Percentiles rank a stretch among this genome's conserved stretches.
Conservation (phyloP, 345 rosid genomes). For the Syzygium grande region DNA sequence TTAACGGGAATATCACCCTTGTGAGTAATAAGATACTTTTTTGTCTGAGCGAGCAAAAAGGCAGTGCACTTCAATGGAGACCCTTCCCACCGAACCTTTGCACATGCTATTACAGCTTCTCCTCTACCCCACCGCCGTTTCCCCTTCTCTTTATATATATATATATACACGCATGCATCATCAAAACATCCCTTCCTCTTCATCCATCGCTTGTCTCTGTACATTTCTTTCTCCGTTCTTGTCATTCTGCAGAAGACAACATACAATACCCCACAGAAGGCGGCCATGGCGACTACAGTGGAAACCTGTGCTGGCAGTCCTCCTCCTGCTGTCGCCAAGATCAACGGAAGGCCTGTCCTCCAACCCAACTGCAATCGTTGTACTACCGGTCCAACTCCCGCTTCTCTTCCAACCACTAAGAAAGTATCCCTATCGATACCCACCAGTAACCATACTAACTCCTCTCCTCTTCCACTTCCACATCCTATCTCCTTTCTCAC, state of each 20-base stretch:
- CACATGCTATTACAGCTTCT: neutral
- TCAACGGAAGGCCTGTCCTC: slow-evolving; percentile 57
- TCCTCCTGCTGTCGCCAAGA: slow-evolving; percentile 9
- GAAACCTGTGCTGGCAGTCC: neutral
- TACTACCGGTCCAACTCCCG: slow-evolving; percentile 7
- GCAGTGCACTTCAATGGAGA: neutral
- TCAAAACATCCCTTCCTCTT: neutral
- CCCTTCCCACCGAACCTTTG: neutral
- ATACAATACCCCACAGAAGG: slow-evolving; percentile 5
- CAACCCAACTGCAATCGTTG: slow-evolving; percentile 49
- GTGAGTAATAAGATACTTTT: neutral
- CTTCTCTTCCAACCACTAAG: slow-evolving; percentile 12
- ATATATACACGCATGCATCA: neutral
- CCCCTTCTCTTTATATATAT: neutral
- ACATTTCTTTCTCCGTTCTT: neutral
- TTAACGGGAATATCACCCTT: neutral
- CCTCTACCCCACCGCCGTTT: neutral
- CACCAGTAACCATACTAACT: slow-evolving; percentile 8
- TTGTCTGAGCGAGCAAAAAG: neutral
- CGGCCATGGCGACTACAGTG: slow-evolving; percentile 9
- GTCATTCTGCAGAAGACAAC: neutral
- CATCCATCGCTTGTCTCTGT: neutral
- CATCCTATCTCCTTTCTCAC: neutral
- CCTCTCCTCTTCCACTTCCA: neutral
- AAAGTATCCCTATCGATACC: slow-evolving; percentile 4